Evolutionary conservation across 768 basidiomycete species (phyloP), one percentile per base, ranked within the genome.

Genomic region (Stropharia rugosoannulata): DNA sequence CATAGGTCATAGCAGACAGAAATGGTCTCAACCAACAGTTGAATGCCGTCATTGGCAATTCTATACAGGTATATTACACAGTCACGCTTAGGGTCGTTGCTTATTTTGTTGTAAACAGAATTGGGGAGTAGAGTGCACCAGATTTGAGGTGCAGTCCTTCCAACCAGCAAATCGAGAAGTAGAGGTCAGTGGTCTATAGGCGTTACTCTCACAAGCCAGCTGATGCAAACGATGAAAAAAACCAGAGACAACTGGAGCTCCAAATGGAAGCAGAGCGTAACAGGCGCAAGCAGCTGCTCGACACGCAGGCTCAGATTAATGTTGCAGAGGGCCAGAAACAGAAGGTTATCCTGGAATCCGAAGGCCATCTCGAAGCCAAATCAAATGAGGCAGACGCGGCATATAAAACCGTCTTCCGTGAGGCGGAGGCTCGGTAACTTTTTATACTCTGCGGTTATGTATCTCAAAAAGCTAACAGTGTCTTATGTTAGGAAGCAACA

Each of bases 231-330:
- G 27, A 41, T 27, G 22, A 25, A 41, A 29, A 9, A 40, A 12
- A 35, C 3, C 52, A 80, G 80, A 74, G 80, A n/a, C 82, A 83
- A 76, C 74, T 83, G 2, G 82, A 83, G 57, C 72, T 83, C 10
- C 80, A 83, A 63, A 82, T 83, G 81, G 80, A 82, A 63, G 82
- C 81, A 0, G 82, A 84, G 58, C 66, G 82, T 32, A 80, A 82
- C 57, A 63, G 82, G 16, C 70, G 82, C 32, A 84, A 83, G 60
- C 80, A 83, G 56, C 71, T 83, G 12, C 68, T 84, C 18, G 81
- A 84, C 60, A 84, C 82, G 0, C 77, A 81, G 59, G 82, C 82
- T 0, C 78, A 79, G 53, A 77, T 84, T 56, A 84, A 84, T 62
- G 73, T 84, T 39, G 81, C 82, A 1, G 82, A 84, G 60, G 82